Percentiles rank a stretch among this genome's conserved stretches.
Evolutionary conservation across 192 early-diverging fungal genomes (phyloP).

Genomic region (Pilaira anomala): DNA sequence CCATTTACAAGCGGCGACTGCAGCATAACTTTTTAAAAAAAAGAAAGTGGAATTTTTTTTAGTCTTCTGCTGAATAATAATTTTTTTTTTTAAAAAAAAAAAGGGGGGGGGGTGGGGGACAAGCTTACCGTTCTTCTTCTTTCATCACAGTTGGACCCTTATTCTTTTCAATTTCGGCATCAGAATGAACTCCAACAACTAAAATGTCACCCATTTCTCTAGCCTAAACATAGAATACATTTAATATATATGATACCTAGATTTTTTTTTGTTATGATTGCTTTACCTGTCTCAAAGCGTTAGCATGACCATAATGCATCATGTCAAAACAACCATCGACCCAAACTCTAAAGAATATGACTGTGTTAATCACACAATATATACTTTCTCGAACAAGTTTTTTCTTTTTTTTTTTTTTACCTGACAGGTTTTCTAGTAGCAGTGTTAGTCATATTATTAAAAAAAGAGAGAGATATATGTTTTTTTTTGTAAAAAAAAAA

Average conservation of each 20-base stretch:
- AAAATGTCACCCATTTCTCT: constrained; percentile 93
- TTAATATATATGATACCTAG: neutral
- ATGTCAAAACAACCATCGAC: constrained; percentile 96
- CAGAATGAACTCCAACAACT: constrained; percentile 95
- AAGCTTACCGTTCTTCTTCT: constrained; percentile 80
- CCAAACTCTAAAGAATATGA: constrained; percentile 54
- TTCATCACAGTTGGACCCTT: constrained; percentile 98
- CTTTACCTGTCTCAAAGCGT: constrained; percentile 86
- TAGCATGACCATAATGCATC: constrained; percentile 96
- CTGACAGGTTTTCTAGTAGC: constrained; percentile 11
- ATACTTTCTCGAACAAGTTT: no score
- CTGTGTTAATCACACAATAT: neutral
- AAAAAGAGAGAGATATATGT: neutral
- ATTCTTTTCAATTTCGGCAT: constrained; percentile 86
- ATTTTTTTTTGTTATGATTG: neutral
- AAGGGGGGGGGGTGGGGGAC: neutral
- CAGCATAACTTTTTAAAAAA: constrained; percentile 64
- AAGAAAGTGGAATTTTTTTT: neutral
- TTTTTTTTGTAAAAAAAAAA: neutral
- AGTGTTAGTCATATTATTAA: neutral
- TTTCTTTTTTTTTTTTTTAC: neutral
- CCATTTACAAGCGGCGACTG: constrained; percentile 96
- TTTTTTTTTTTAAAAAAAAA: neutral
- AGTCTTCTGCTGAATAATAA: neutral
- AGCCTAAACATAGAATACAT: constrained; percentile 57